Percentiles rank a stretch among this genome's conserved stretches.
Conservation (phyloP, 352 stramenopile genomes). For the Phytophthora foliorum region DNA sequence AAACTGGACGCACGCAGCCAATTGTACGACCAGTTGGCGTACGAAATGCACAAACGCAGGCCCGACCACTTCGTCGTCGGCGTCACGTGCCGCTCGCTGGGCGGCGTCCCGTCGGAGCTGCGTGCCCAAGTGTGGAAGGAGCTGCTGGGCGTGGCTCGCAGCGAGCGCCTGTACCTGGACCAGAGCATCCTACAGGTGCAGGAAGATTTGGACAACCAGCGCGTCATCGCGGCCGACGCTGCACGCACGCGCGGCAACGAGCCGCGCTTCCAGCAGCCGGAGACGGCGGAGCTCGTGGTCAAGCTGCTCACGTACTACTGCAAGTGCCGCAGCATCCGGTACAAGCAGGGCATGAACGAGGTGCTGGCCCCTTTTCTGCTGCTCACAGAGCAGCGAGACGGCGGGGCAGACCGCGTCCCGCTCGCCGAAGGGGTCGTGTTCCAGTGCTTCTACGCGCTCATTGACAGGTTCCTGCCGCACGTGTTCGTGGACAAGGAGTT, state of each 20-base stretch:
- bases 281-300: slow-evolving; percentile 79
- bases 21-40: slow-evolving; percentile 55
- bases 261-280: slow-evolving; percentile 71
- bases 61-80: slow-evolving; percentile 81
- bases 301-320: slow-evolving; percentile 95
- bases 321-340: slow-evolving; percentile 89
- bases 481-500: slow-evolving; percentile 93
- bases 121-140: slow-evolving; percentile 85
- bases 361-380: slow-evolving; percentile 93
- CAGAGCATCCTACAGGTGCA: slow-evolving; percentile 80
- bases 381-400: slow-evolving; percentile 48
- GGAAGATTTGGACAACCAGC: slow-evolving; percentile 92
- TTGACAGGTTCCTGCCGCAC: slow-evolving; percentile 90
- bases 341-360: slow-evolving; percentile 97
- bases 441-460: slow-evolving; percentile 92
- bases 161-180: slow-evolving; percentile 69
- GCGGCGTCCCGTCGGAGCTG: slow-evolving; percentile 59
- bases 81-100: slow-evolving; percentile 77
- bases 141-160: slow-evolving; percentile 74
- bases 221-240: slow-evolving; percentile 91
- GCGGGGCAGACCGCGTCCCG: slow-evolving; percentile 34
- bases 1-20: slow-evolving; percentile 5
- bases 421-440: slow-evolving; percentile 81
- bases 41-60: slow-evolving; percentile 73
- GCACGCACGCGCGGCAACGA: slow-evolving; percentile 87